Conservation (phyloP, 2,329 filamentous ascomycete genomes). For the Aspergillus brunneoviolaceus region DNA sequence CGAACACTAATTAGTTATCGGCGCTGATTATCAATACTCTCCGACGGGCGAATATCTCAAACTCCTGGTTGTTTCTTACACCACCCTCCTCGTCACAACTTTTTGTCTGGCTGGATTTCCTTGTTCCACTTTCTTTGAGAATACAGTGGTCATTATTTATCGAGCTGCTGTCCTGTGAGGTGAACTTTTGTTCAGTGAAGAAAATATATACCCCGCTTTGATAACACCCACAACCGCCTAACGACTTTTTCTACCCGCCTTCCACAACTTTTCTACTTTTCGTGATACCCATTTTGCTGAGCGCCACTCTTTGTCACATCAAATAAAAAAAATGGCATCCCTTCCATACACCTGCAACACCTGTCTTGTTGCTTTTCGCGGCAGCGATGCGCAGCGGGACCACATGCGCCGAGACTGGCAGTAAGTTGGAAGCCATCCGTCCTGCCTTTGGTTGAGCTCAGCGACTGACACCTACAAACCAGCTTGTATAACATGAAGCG, state of each 20-base stretch:
- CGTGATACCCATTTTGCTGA: slow-evolving; percentile 23
- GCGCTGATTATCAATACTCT: neutral
- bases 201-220: slow-evolving; percentile 25
- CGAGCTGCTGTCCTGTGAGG: neutral
- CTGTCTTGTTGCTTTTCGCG: slow-evolving; percentile 93
- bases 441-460: neutral
- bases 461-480: slow-evolving; percentile 9
- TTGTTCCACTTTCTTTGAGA: neutral
- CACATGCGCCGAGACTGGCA: slow-evolving; percentile 99
- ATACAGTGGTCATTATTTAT: neutral
- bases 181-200: neutral
- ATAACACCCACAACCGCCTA: slow-evolving; percentile 29
- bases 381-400: slow-evolving; percentile 84
- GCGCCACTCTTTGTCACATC: slow-evolving; percentile 25
- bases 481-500: slow-evolving; percentile 97
- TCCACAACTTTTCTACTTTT: slow-evolving; percentile 1
- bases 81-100: neutral
- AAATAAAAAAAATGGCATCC: slow-evolving; percentile 35
- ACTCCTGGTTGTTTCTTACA: neutral
- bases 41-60: neutral
- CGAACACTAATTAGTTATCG: neutral
- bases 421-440: slow-evolving; percentile 55
- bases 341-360: slow-evolving; percentile 98
- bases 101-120: neutral
- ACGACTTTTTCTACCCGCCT: slow-evolving; percentile 4